Conservation (phyloP, 495 filamentous ascomycete species). For the Daldinia caldariorum region DNA sequence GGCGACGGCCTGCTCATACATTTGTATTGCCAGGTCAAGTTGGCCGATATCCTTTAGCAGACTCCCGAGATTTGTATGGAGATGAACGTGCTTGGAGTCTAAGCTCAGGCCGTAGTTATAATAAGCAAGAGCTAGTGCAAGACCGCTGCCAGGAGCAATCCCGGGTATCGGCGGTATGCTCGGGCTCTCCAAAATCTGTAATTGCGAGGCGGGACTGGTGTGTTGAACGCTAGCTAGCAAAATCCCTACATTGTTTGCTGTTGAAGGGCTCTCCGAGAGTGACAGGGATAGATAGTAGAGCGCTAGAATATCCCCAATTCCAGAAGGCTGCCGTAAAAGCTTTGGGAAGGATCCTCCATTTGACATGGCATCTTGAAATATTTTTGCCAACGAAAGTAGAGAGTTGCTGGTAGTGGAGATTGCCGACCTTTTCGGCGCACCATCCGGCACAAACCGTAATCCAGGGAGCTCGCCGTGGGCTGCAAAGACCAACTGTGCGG, state of each 20-base stretch:
- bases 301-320: conserved; percentile 91
- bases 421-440: conserved; percentile 78
- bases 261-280: conserved; percentile 94
- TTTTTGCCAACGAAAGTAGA: conserved; percentile 93
- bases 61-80: conserved; percentile 97
- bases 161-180: conserved; percentile 71
- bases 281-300: conserved; percentile 97
- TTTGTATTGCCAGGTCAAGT: conserved; percentile 87
- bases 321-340: conserved; percentile 68
- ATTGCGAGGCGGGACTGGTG: conserved; percentile 57
- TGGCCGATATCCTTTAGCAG: conserved; percentile 97
- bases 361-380: conserved; percentile 98
- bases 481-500: conserved; percentile 84
- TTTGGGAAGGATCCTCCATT: conserved; percentile 70
- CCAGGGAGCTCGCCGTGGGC: conserved; percentile 84
- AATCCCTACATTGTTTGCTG: conserved; percentile 98
- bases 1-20: conserved; percentile 95
- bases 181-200: conserved; percentile 40
- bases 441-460: conserved; percentile 76
- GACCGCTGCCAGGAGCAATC: conserved; percentile 83
- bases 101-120: conserved; percentile 93
- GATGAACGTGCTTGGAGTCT: conserved; percentile 91
- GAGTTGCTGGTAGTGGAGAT: conserved; percentile 96
- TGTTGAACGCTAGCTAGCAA: conserved; percentile 94
- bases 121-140: conserved; percentile 88